These are phyloP conservation scores for Penicillium desertorum DNA, from an alignment of 495 filamentous ascomycete genomes.

Conservation along the genomic window DNA sequence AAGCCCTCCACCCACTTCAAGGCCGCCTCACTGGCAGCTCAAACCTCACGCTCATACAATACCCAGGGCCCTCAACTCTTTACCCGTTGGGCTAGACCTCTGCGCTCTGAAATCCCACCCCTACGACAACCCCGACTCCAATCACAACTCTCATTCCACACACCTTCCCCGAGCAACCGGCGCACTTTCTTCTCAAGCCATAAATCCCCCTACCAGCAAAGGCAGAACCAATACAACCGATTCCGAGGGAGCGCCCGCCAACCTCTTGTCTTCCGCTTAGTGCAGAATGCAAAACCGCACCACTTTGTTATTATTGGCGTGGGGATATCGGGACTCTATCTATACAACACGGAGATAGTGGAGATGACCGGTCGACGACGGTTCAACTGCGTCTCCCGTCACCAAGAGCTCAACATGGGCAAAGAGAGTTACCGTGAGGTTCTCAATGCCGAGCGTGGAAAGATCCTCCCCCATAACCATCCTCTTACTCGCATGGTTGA, in stretches of 20 bases:
- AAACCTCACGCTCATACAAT: background rate
- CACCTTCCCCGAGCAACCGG: constrained; percentile 3
- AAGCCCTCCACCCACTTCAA: constrained; percentile 3
- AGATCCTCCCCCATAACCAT: constrained; percentile 54
- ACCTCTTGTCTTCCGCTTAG: constrained; percentile 18
- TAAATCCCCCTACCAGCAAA: constrained; percentile 13
- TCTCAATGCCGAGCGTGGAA: constrained; percentile 45
- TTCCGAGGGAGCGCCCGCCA: constrained; percentile 25
- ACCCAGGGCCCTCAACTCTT: background rate
- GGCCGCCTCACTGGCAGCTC: background rate
- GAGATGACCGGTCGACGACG: constrained; percentile 75
- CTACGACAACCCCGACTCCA: background rate
- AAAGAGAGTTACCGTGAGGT: constrained; percentile 51
- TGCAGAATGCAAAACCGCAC: constrained; percentile 29
- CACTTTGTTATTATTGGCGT: constrained; percentile 39
- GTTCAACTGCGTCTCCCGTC: constrained; percentile 71
- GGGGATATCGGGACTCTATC: constrained; percentile 55
- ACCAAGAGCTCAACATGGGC: constrained; percentile 55
- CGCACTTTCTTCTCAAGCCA: constrained; percentile 22
- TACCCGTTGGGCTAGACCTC: background rate
- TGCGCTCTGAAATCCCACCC: background rate
- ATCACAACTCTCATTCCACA: background rate
- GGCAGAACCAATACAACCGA: constrained; percentile 32
- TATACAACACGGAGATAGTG: constrained; percentile 73
- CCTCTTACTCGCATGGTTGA: constrained; percentile 56